Base-by-base conservation (phyloP, 1,284 basidiomycete genomes). In the Cystobasidium sp. region DNA sequence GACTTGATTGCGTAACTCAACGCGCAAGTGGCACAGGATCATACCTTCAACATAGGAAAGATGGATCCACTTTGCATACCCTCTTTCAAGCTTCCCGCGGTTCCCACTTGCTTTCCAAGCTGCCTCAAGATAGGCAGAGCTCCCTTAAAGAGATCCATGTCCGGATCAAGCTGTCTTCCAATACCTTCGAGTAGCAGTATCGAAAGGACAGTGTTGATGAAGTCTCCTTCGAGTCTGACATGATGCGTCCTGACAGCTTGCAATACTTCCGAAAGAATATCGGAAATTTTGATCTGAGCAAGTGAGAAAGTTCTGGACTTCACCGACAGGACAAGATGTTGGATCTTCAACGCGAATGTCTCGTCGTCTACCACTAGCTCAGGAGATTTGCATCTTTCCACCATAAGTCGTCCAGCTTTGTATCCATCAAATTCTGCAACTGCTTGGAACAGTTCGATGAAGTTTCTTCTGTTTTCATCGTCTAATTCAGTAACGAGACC, bases 221-320 rank as follows among this genome's bases (percentile, higher is more conserved):
- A 99, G 82, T 99, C 97, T 14, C 91, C 93, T 84, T 99, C 96
- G 89, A 99, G 92, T 86, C 95, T 97, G 78, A 99, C 97, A 81
- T 97, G 97, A 82, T 98, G 95, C 77, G 88, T 86, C 65, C 94
- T 85, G 1, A 99, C 94, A n/a, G 90, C 89, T 78, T 85, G 88
- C 56, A 99, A 84, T 8, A 97, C 95, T 77, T 96, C 91, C 6
- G 88, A 90, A 52, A 98, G 85, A 77, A 99, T 89, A 81, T 99
- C 95, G 39, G 91, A 91, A 74, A 99, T 97, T 83, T 93, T 94
- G 84, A 99, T 94, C 81, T 93, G 90, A 14, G 93, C 94, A 4
- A 99, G 87, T 31, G 91, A 93, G 84, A 99, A 99, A 1, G 96
- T 98, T 84, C 96, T 96, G 78, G 90, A 89, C 84, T 98, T 98